Evolutionary conservation across 345 rosid species (phyloP).

Genomic region (Eucalyptus albens): DNA sequence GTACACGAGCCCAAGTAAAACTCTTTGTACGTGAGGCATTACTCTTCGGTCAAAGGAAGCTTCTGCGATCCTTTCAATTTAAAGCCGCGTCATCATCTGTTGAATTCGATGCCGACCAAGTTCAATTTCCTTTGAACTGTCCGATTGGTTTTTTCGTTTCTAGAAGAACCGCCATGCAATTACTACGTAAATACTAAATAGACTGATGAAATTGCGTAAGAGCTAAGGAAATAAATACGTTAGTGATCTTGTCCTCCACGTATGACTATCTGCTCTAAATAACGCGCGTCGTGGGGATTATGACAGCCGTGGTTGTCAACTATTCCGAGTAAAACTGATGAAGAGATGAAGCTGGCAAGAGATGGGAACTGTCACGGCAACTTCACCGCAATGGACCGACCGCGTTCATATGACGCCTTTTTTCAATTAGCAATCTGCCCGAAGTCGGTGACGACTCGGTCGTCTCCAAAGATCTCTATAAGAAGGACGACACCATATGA

Average conservation of each 20-base stretch:
- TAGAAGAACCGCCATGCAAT: neutral
- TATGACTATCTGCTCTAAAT: neutral
- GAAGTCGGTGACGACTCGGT: neutral
- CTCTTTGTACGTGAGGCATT: neutral
- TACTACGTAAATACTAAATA: neutral
- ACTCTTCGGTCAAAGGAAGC: neutral
- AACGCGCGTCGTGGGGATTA: neutral
- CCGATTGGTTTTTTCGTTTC: neutral
- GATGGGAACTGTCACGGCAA: neutral
- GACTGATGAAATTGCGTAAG: neutral
- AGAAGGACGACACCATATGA: neutral
- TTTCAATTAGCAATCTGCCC: neutral
- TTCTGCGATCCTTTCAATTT: neutral
- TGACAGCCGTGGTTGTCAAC: neutral
- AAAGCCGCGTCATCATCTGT: neutral
- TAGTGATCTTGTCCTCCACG: neutral
- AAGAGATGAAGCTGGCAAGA: neutral
- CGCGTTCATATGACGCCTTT: neutral
- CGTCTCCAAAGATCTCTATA: neutral
- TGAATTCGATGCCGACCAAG: neutral
- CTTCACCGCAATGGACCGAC: neutral
- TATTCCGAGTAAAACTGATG: neutral
- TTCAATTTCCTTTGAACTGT: neutral
- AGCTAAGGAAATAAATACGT: neutral
- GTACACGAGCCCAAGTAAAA: too few relatives aligned